Evolutionary conservation across 495 filamentous ascomycete species (phyloP).

Genomic region (Hypomontagnella submonticulosa): DNA sequence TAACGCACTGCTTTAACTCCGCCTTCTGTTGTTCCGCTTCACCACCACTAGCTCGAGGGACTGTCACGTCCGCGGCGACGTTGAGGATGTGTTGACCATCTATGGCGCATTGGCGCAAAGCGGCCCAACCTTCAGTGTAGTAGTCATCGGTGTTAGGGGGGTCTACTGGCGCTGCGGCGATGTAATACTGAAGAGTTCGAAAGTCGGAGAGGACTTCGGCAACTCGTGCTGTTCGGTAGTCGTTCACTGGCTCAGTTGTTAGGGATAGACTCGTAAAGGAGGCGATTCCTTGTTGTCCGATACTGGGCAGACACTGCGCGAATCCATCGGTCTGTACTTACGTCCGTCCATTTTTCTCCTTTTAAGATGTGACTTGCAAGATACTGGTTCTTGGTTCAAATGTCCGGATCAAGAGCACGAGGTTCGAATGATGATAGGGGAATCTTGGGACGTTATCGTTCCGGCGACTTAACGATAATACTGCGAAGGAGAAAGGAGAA

Average conservation of each 20-base stretch:
- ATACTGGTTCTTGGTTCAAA: constrained; percentile 14
- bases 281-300: constrained; percentile 20
- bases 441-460: constrained; percentile 16
- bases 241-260: constrained; percentile 73
- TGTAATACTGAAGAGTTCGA: constrained; percentile 81
- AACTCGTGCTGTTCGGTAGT: constrained; percentile 81
- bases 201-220: constrained; percentile 88
- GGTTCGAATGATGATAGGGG: constrained; percentile 16
- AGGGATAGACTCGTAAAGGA: constrained; percentile 33
- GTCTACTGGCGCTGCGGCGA: constrained; percentile 73
- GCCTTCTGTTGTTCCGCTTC: constrained; percentile 76
- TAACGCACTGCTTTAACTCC: constrained; percentile 76
- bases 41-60: constrained; percentile 64
- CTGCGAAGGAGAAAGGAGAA: constrained; percentile 24
- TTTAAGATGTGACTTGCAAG: constrained; percentile 22
- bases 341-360: constrained; percentile 49
- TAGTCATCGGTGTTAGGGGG: constrained; percentile 72
- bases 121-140: constrained; percentile 80
- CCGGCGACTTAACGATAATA: constrained; percentile 19
- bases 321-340: constrained; percentile 40
- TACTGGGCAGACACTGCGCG: constrained; percentile 13
- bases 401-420: constrained; percentile 15
- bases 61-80: constrained; percentile 71
- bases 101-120: constrained; percentile 76
- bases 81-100: constrained; percentile 80